phyloP scores from a whole-genome alignment of 257 asterid species.

The Cynanchum wilfordii region DNA sequence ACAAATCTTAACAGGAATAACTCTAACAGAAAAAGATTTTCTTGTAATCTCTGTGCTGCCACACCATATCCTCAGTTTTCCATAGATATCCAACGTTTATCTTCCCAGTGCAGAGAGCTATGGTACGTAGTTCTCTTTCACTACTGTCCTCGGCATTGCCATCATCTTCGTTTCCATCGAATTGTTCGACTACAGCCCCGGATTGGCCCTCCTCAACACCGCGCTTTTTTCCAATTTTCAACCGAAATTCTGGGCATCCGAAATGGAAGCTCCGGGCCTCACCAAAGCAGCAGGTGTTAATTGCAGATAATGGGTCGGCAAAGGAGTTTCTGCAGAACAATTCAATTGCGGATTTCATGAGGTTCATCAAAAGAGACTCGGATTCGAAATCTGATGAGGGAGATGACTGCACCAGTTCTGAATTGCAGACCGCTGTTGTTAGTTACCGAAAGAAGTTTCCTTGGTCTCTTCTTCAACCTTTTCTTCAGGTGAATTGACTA shows the following conservation, averaged over 20 bases:
- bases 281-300: slow-evolving; percentile 21
- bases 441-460: slow-evolving; percentile 84
- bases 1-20: neutral
- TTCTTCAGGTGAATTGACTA: slow-evolving; percentile 51
- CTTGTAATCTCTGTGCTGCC: neutral
- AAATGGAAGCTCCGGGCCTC: slow-evolving; percentile 31
- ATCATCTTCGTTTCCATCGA: slow-evolving; percentile 37
- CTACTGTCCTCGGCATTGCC: slow-evolving; percentile 38
- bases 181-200: slow-evolving; percentile 19
- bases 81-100: neutral
- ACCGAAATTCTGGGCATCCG: slow-evolving; percentile 24
- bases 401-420: slow-evolving; percentile 30
- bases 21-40: neutral
- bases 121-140: slow-evolving; percentile 51
- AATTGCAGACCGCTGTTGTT: slow-evolving; percentile 89
- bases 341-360: slow-evolving; percentile 93
- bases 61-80: slow-evolving; percentile 11
- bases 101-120: slow-evolving; percentile 23
- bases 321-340: slow-evolving; percentile 60
- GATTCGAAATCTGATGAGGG: slow-evolving; percentile 20
- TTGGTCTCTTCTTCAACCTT: slow-evolving; percentile 83
- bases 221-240: slow-evolving; percentile 10
- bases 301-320: slow-evolving; percentile 37
- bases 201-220: slow-evolving; percentile 23
- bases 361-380: slow-evolving; percentile 53